A percentile compares a stretch with the other conserved stretches of the same genome.
phyloP scores from a whole-genome alignment of 1,139 yeast species.

The Pichia sp. region DNA sequence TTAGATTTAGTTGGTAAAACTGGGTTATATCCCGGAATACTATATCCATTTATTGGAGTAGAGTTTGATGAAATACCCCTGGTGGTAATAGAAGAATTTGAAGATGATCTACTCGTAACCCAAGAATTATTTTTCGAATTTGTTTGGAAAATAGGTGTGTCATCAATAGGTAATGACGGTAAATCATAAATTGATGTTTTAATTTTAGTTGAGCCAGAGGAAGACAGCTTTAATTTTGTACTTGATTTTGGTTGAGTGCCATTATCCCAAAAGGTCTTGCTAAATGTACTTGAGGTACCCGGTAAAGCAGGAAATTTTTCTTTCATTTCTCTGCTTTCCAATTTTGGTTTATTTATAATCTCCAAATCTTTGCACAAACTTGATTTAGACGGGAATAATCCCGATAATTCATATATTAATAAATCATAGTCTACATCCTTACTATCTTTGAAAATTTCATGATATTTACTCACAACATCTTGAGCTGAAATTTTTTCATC shows the following conservation, averaged over 20 bases:
- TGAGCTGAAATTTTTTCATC: constrained; percentile 42
- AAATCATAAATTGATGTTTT: constrained; percentile 4
- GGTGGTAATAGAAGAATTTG: constrained; percentile 3
- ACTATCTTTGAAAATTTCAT: constrained; percentile 42
- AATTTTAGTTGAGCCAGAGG: background rate
- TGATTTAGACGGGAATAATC: constrained; percentile 41
- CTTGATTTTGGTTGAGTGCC: constrained; percentile 2
- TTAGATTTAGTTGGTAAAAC: background rate
- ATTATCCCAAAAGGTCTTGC: constrained; percentile 23
- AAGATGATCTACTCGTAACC: constrained; percentile 3
- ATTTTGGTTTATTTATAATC: constrained; percentile 18
- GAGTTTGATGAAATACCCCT: constrained; percentile 16
- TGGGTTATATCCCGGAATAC: constrained; percentile 22
- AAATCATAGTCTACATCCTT: constrained; percentile 44
- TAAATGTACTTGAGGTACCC: constrained; percentile 18
- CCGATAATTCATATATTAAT: constrained; percentile 51
- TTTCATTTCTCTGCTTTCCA: constrained; percentile 18
- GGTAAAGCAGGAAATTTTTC: constrained; percentile 57
- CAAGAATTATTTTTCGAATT: constrained; percentile 3
- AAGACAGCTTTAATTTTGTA: constrained; percentile 1
- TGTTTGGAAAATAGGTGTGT: constrained; percentile 9
- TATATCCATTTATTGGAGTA: constrained; percentile 20
- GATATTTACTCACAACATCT: constrained; percentile 46
- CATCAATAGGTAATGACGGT: constrained; percentile 18
- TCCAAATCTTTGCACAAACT: constrained; percentile 30